Conservation (phyloP, 768 basidiomycete genomes). For the Phlegmacium glaucopus region DNA sequence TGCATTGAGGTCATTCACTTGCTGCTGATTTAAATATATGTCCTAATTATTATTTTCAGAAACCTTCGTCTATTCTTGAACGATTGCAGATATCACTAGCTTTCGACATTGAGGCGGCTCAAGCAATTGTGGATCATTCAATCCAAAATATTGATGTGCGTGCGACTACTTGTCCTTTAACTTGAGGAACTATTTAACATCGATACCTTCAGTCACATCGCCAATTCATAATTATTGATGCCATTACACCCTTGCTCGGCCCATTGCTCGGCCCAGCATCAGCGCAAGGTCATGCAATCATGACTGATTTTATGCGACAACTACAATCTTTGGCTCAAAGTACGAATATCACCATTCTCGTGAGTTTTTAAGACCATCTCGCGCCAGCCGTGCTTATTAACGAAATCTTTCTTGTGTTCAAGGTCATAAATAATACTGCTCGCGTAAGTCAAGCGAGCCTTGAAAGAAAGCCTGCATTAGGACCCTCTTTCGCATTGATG, state of each 20-base stretch:
- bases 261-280: constrained; percentile 63
- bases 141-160: constrained; percentile 21
- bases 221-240: constrained; percentile 60
- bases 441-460: constrained; percentile 14
- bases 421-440: constrained; percentile 66
- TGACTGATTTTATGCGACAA: constrained; percentile 69
- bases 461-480: constrained; percentile 65
- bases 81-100: constrained; percentile 56
- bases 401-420: not conserved
- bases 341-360: constrained; percentile 48
- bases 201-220: constrained; percentile 11
- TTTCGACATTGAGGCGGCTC: constrained; percentile 54
- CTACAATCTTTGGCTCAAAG: constrained; percentile 48
- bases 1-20: constrained; percentile 18
- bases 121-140: constrained; percentile 47
- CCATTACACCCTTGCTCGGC: constrained; percentile 59
- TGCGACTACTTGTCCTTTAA: not conserved
- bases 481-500: constrained; percentile 70
- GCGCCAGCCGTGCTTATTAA: not conserved
- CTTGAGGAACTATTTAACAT: not conserved
- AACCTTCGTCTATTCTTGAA: constrained; percentile 37
- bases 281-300: constrained; percentile 72
- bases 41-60: constrained; percentile 12
- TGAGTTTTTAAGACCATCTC: constrained; percentile 27
- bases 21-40: not conserved